Conservation (phyloP, 805 yeast genomes). For the Candida chauliodis region DNA sequence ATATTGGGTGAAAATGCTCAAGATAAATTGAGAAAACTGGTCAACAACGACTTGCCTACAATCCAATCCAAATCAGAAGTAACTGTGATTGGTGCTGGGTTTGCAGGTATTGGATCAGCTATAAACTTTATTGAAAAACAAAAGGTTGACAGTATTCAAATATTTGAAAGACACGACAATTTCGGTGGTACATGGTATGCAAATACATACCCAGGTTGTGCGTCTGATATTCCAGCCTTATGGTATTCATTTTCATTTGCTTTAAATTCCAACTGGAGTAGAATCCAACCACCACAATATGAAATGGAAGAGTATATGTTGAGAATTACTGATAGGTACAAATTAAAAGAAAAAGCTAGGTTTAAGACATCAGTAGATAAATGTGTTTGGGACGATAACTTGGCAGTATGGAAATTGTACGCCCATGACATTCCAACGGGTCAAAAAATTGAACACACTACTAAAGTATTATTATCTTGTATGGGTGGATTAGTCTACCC, state of each 20-base stretch:
- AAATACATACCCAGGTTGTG: slow-evolving; percentile 43
- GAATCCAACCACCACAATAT: slow-evolving; percentile 37
- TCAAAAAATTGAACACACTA: slow-evolving; percentile 25
- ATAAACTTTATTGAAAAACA: slow-evolving; percentile 23
- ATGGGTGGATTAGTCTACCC: slow-evolving; percentile 40
- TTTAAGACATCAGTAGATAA: slow-evolving; percentile 5
- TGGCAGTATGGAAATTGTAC: slow-evolving; percentile 22
- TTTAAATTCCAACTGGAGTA: slow-evolving; percentile 27
- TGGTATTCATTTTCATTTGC: slow-evolving; percentile 31
- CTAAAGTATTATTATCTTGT: slow-evolving; percentile 23
- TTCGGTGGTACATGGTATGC: slow-evolving; percentile 47
- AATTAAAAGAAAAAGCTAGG: slow-evolving; percentile 13
- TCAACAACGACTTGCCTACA: slow-evolving; percentile 13
- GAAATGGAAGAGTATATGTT: slow-evolving; percentile 41
- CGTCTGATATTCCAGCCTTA: slow-evolving; percentile 29
- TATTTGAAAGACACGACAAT: slow-evolving; percentile 36
- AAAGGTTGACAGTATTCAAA: slow-evolving; percentile 24
- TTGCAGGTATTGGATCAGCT: slow-evolving; percentile 35
- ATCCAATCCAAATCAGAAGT: slow-evolving; percentile 24
- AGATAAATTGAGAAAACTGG: slow-evolving; percentile 5
- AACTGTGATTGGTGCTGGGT: slow-evolving; percentile 40
- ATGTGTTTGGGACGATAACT: slow-evolving; percentile 4
- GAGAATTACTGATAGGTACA: slow-evolving; percentile 26
- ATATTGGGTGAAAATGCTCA: slow-evolving; percentile 22
- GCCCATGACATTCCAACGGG: slow-evolving; percentile 28